Percentiles rank a stretch among this genome's conserved stretches.
Evolutionary conservation across 331 rosid genomes (phyloP).

Genomic region (Pyrus hybrid): DNA sequence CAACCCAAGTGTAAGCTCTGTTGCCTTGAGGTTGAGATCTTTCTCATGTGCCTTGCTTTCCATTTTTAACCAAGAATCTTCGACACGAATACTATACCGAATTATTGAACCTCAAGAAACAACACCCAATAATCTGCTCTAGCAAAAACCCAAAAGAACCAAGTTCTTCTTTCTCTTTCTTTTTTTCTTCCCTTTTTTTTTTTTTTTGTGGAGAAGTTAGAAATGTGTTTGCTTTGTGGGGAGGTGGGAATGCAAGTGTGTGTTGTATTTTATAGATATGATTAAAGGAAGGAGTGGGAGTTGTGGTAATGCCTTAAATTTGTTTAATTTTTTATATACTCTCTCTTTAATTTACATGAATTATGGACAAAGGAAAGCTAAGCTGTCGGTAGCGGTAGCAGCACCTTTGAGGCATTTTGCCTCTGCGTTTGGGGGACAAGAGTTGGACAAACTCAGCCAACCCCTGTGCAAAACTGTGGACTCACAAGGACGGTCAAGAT

Average conservation of each 20-base stretch:
- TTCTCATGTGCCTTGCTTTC: conserved; percentile 40
- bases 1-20: conserved; percentile 72
- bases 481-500: conserved; percentile 42
- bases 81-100: background rate
- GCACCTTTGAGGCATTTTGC: conserved; percentile 66
- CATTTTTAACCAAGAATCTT: conserved; percentile 25
- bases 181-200: background rate
- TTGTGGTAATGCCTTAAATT: background rate
- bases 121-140: background rate
- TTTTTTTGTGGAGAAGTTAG: background rate
- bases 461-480: conserved; percentile 34
- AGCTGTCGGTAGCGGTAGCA: conserved; percentile 73
- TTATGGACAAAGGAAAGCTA: conserved; percentile 63
- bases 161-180: background rate
- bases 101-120: background rate
- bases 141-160: background rate
- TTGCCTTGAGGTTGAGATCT: conserved; percentile 60
- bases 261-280: conserved; percentile 33
- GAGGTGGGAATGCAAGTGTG: conserved; percentile 17
- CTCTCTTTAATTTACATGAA: conserved; percentile 31
- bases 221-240: conserved; percentile 12
- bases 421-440: conserved; percentile 54
- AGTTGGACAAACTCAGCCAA: conserved; percentile 57
- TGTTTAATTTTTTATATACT: background rate
- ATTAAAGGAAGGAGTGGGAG: conserved; percentile 7